Base-by-base conservation (phyloP, 768 basidiomycete species). In the Lactarius akahatsu region DNA sequence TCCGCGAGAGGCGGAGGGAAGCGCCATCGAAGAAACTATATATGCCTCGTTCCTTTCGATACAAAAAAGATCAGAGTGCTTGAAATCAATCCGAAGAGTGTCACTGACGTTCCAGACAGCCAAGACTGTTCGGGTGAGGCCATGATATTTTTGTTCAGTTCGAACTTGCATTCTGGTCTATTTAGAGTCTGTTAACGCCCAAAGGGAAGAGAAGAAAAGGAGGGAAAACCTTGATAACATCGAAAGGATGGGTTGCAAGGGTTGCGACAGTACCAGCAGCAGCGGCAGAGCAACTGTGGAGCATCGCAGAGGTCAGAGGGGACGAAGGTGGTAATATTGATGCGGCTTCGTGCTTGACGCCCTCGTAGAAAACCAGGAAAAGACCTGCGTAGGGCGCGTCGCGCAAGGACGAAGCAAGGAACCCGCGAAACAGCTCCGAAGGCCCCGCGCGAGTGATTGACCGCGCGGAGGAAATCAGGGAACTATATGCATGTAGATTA, bases 381-480 rank as follows among this genome's bases (percentile, higher is more conserved):
- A 97, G 76, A 3, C 95, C 96, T 1, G 96, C 94, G 72, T 96
- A 94, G 0, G 96, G 96, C 15, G 94, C 96, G 75, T 98, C 96
- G 57, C 96, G 85, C n/a, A 95, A 80, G 1, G 94, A 91, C 1
- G 94, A 93, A 1, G 94, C 92, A 28, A 90, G 72, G 73, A 94
- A 89, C 0, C 96, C 96, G 57, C 92, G 89, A 72, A 95, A 85
- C 34, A 96, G 79, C 69, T 93, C 94, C 28, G 86, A 83, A 4
- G 91, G 86, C 2, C 95, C 94, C 73, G 82, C 81, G n/a, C 85
- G 87, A 2, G 80, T 75, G 43, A 93, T 82, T 10, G 86, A 82
- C 5, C 78, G 55, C 43, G 93, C 74, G 0, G 89, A 91, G 43
- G 81, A 79, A 5, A 80, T 72, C 45, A 94, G 74, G 69, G 83